Evolutionary conservation across 805 yeast genomes (phyloP).

Genomic region (Starmerella davenportii): DNA sequence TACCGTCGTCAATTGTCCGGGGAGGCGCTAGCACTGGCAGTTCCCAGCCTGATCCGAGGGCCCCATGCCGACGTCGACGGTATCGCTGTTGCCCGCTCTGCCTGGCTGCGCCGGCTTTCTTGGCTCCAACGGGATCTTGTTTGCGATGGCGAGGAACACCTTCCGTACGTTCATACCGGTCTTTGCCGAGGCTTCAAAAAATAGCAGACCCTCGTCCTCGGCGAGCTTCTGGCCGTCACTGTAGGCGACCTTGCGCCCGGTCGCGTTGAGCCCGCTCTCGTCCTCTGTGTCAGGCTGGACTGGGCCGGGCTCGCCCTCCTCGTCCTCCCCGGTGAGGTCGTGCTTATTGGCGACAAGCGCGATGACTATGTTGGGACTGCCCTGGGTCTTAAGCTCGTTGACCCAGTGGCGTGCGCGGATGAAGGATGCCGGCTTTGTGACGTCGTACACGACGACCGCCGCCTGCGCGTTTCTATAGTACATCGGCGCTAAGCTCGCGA

Average conservation of each 20-base stretch:
- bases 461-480: constrained; percentile 95
- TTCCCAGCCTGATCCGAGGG: constrained; percentile 11
- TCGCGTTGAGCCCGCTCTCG: not conserved
- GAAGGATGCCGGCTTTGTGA: constrained; percentile 86
- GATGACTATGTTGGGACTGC: constrained; percentile 75
- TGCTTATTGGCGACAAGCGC: constrained; percentile 88
- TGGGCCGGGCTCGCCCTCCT: constrained; percentile 17
- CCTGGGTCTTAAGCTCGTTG: constrained; percentile 86
- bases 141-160: constrained; percentile 78
- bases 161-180: constrained; percentile 77
- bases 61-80: constrained; percentile 13
- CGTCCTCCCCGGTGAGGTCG: constrained; percentile 44
- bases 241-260: constrained; percentile 53
- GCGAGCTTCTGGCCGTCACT: constrained; percentile 82
- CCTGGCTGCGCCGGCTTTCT: constrained; percentile 17
- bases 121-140: constrained; percentile 50
- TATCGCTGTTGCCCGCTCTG: constrained; percentile 2
- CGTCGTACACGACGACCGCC: constrained; percentile 86
- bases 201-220: constrained; percentile 73
- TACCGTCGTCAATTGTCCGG: not conserved
- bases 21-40: constrained; percentile 14
- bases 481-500: constrained; percentile 92
- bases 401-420: constrained; percentile 98
- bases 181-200: constrained; percentile 91
- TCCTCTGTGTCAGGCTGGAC: constrained; percentile 18